These are phyloP conservation scores for Diaporthe vaccinii DNA, from an alignment of 2,329 filamentous ascomycete species.

Conservation along the genomic window DNA sequence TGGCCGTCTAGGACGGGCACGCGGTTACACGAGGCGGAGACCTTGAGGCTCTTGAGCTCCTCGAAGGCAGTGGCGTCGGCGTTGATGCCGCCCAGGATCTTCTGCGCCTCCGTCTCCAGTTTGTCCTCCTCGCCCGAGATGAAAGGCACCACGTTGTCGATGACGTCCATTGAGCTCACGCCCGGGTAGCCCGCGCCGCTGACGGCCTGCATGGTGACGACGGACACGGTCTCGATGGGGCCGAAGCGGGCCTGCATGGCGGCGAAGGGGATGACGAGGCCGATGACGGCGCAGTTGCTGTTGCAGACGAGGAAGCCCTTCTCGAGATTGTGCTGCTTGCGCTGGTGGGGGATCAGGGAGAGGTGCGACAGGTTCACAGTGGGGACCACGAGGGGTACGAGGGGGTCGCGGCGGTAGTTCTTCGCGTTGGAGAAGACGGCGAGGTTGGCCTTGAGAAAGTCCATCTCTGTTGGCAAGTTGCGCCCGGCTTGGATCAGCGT, in stretches of 20 bases:
- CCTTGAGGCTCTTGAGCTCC: constrained; percentile 79
- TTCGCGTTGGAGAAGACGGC: constrained; percentile 98
- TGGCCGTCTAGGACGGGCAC: constrained; percentile 97
- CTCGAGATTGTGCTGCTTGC: constrained; percentile 76
- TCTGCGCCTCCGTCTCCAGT: constrained; percentile 92
- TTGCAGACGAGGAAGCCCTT: constrained; percentile 97
- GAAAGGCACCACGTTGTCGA: constrained; percentile 96
- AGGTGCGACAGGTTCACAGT: constrained; percentile 94
- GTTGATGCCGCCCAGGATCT: constrained; percentile 88
- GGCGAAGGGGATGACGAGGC: constrained; percentile 93
- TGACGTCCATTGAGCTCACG: constrained; percentile 92
- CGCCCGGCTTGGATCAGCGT: constrained; percentile 40
- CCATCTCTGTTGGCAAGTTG: constrained; percentile 75
- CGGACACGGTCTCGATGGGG: constrained; percentile 78
- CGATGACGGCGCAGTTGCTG: constrained; percentile 98
- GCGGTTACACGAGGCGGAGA: constrained; percentile 91
- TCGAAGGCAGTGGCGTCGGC: constrained; percentile 79
- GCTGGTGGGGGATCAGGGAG: constrained; percentile 89
- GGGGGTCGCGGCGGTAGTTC: constrained; percentile 92
- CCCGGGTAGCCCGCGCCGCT: constrained; percentile 93
- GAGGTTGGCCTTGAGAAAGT: constrained; percentile 88
- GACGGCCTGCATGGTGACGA: constrained; percentile 95
- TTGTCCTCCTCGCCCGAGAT: constrained; percentile 97
- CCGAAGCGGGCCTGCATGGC: constrained; percentile 90
- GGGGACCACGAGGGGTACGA: constrained; percentile 93